Evolutionary conservation across 1,139 yeast genomes (phyloP), one percentile per base, ranked within the genome.

Genomic region (Geotrichum siamense): DNA sequence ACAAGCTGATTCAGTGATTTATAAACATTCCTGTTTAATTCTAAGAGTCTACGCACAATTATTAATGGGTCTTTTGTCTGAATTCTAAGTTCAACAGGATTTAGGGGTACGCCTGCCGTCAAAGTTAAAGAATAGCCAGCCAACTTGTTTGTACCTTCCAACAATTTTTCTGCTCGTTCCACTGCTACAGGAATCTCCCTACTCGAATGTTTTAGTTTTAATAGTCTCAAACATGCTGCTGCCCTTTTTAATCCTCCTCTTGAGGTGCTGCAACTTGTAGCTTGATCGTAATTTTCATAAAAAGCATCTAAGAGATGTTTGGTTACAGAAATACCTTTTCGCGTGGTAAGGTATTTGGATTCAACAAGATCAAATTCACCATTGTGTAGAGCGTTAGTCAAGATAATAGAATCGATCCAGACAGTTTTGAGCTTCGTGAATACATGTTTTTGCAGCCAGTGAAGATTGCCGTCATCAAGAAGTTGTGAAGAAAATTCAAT

Each of bases 241-340:
- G 67, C 67, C 21, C 53, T 49, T 47, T 55, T 58, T 57, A 62
- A 51, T n/a, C 52, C 45, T 2, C 63, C 64, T 25, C 62, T 46
- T 1, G 57, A 48, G 27, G 50, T 48, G 44, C 55, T 60, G 19
- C 63, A 60, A 42, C 59, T 60, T 1, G 64, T 52, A 1, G 66
- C 65, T n/a, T 47, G 33, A 29, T 59, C 63, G 38, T 51, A 60
- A 26, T 56, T 59, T 19, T 45, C 45, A 38, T 60, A 53, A 38
- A 62, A 59, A 3, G 60, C 56, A 15, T 44, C 50, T 39, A 47
- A 48, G 20, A 45, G 48, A 45, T 45, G 53, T 35, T 25, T 42
- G 15, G 36, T 42, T 29, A 35, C 28, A n/a, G 28, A 25, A n/a
- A 41, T 38, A 15, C 38, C 19, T 5, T 38, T 38, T 8, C 43